Percentiles rank a stretch among this genome's conserved stretches.
phyloP scores from a whole-genome alignment of 768 basidiomycete species.

The Candolleomyces efflorescens region DNA sequence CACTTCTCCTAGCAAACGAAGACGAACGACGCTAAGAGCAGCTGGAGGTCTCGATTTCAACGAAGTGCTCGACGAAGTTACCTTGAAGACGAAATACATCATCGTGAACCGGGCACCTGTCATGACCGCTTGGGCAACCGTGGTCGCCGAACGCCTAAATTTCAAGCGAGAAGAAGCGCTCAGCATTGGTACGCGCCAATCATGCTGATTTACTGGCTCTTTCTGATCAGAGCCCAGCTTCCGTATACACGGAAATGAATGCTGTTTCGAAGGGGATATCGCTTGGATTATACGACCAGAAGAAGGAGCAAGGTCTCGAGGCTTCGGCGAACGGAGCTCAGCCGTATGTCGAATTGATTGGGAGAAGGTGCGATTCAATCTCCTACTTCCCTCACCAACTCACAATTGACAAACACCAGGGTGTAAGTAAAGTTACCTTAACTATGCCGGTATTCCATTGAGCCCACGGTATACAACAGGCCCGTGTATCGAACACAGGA shows the following conservation, averaged over 20 bases:
- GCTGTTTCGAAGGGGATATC: conserved; percentile 81
- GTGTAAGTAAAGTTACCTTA: conserved; percentile 14
- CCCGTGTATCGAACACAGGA: conserved; percentile 71
- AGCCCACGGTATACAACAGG: conserved; percentile 32
- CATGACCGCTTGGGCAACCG: conserved; percentile 90
- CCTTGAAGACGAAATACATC: conserved; percentile 53
- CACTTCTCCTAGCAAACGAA: conserved; percentile 37
- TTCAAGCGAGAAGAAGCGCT: conserved; percentile 88
- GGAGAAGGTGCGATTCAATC: conserved; percentile 31
- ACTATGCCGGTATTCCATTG: conserved; percentile 1
- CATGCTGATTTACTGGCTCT: not conserved
- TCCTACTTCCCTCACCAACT: not conserved
- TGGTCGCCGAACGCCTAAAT: conserved; percentile 82
- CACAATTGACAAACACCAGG: conserved; percentile 6
- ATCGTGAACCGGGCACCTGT: conserved; percentile 90
- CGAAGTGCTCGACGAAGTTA: conserved; percentile 66
- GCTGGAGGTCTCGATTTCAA: conserved; percentile 64
- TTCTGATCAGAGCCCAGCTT: conserved; percentile 44
- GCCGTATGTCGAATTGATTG: conserved; percentile 85
- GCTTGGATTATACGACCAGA: conserved; percentile 68
- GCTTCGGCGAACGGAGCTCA: conserved; percentile 57
- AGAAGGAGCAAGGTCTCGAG: conserved; percentile 51
- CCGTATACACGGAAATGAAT: conserved; percentile 92
- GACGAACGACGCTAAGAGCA: conserved; percentile 50
- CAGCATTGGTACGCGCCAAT: conserved; percentile 62